These are phyloP conservation scores for Leccinum solheimii DNA, from an alignment of 1,284 basidiomycete species.

Conservation along the genomic window DNA sequence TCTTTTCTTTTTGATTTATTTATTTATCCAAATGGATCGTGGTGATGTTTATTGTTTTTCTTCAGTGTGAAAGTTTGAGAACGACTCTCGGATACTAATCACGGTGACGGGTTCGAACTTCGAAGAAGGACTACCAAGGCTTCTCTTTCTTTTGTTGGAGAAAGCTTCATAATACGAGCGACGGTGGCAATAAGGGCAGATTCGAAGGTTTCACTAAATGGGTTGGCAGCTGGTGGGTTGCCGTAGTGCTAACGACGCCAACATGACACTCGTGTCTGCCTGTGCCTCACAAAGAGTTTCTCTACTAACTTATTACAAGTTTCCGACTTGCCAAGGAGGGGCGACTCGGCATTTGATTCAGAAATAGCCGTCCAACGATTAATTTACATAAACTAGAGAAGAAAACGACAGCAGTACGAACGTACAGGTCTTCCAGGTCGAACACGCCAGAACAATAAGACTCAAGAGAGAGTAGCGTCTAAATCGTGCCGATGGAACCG, in stretches of 20 bases:
- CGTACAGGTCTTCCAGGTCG: neutral
- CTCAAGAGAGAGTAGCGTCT: conserved; percentile 36
- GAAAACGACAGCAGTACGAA: neutral
- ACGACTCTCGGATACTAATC: neutral
- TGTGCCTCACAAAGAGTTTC: no score
- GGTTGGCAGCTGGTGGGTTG: neutral
- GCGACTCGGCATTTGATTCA: neutral
- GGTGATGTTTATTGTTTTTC: neutral
- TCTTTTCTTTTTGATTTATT: conserved; percentile 6
- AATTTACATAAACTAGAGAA: neutral
- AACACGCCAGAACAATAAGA: neutral
- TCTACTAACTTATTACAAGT: no score
- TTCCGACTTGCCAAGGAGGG: no score
- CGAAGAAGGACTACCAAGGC: neutral
- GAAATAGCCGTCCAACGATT: neutral
- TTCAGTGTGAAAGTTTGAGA: neutral
- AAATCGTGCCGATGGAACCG: conserved; percentile 54
- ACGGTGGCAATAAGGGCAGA: neutral
- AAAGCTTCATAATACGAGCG: neutral
- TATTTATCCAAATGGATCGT: conserved; percentile 19
- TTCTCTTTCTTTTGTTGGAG: neutral
- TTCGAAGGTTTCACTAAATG: no score
- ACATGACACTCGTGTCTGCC: no score
- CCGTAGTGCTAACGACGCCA: no score
- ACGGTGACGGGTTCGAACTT: neutral